Conservation (phyloP, 495 filamentous ascomycete species). For the Aspergillus avenaceus region DNA sequence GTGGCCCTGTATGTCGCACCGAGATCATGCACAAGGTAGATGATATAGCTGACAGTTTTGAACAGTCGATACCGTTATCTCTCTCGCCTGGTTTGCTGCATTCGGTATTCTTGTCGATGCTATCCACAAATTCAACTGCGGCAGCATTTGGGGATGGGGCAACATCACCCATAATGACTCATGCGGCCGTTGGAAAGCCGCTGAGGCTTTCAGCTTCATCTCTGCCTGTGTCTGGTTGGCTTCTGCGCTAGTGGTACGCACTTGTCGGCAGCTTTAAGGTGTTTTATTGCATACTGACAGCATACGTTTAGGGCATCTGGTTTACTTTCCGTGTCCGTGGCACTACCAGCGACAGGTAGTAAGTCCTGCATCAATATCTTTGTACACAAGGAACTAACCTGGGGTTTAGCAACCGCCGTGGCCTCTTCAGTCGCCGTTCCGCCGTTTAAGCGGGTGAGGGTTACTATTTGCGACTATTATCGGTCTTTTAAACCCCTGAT, state of each 20-base stretch:
- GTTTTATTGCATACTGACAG: background rate
- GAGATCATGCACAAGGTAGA: background rate
- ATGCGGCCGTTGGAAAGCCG: constrained; percentile 62
- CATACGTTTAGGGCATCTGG: constrained; percentile 32
- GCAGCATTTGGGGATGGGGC: constrained; percentile 49
- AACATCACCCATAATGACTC: constrained; percentile 29
- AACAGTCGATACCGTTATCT: constrained; percentile 54
- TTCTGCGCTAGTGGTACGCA: constrained; percentile 49
- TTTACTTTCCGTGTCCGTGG: constrained; percentile 36
- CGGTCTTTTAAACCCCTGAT: background rate
- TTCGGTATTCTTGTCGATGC: constrained; percentile 61
- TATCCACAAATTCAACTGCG: constrained; percentile 47
- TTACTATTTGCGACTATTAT: background rate
- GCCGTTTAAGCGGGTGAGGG: constrained; percentile 3
- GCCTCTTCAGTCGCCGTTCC: constrained; percentile 8
- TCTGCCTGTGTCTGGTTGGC: constrained; percentile 65
- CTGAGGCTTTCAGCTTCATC: constrained; percentile 63
- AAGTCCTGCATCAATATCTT: constrained; percentile 1
- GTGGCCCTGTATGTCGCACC: constrained; percentile 35
- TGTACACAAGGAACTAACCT: background rate
- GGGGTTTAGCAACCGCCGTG: background rate
- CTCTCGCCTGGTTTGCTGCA: constrained; percentile 58
- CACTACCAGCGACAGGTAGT: constrained; percentile 12
- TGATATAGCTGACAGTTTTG: background rate
- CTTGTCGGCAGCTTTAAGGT: background rate